These are phyloP conservation scores for Saccharomyces hybrid DNA, from an alignment of 1,139 yeast genomes.

Conservation along the genomic window DNA sequence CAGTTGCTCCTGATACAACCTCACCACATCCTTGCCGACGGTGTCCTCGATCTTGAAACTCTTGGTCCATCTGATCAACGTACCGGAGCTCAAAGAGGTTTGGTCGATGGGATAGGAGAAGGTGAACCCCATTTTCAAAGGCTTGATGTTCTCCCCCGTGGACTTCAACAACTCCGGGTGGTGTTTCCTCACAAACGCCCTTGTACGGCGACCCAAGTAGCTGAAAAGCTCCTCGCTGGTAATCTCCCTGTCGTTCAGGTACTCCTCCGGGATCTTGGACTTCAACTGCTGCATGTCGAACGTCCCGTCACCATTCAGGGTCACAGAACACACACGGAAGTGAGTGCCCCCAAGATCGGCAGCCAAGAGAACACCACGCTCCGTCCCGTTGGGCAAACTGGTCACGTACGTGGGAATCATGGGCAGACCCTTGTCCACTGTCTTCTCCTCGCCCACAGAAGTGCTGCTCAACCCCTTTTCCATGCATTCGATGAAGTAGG, in stretches of 20 bases:
- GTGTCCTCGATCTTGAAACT: conserved; percentile 82
- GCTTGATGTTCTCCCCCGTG: conserved; percentile 13
- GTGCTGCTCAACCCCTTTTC: conserved; percentile 48
- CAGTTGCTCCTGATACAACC: conserved; percentile 58
- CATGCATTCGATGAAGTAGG: conserved; percentile 55
- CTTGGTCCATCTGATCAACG: conserved; percentile 88
- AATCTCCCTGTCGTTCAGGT: conserved; percentile 42
- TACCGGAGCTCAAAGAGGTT: conserved; percentile 68
- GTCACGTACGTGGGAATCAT: conserved; percentile 89
- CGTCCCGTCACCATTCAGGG: conserved; percentile 72
- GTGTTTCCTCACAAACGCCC: conserved; percentile 52
- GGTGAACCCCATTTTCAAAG: conserved; percentile 81
- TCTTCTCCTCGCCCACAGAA: conserved; percentile 33
- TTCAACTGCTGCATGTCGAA: conserved; percentile 67
- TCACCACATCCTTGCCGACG: conserved; percentile 76
- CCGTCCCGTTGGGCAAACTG: conserved; percentile 71
- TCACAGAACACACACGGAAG: conserved; percentile 80
- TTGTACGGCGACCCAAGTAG: conserved; percentile 64
- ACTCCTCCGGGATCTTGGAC: conserved; percentile 61
- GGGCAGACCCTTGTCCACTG: conserved; percentile 44
- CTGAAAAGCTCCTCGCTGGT: conserved; percentile 54
- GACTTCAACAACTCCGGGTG: conserved; percentile 38
- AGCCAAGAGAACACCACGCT: conserved; percentile 67
- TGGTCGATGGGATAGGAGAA: conserved; percentile 90
- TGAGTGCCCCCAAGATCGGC: conserved; percentile 91